Evolutionary conservation across 2,329 filamentous ascomycete genomes (phyloP).

Genomic region (Colletotrichum lentis): DNA sequence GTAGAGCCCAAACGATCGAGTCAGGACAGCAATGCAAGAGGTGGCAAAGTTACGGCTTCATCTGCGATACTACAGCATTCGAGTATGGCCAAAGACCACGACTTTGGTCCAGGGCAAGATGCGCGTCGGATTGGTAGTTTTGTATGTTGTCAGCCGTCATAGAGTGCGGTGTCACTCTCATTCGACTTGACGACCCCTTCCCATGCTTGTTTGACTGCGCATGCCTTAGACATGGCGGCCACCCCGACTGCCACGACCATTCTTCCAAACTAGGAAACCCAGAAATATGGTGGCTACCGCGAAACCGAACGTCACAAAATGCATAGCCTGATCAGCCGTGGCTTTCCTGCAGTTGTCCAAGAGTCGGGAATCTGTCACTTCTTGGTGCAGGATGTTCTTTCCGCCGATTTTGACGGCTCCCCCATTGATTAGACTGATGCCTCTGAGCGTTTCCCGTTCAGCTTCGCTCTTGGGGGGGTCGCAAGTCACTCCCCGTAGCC

Average conservation of each 20-base stretch:
- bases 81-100: too few relatives aligned
- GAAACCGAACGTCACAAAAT: slow-evolving; percentile 29
- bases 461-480: neutral
- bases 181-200: neutral
- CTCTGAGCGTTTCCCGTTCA: rapidly evolving
- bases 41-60: too few relatives aligned
- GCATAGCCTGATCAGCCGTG: slow-evolving; percentile 28
- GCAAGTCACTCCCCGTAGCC: slow-evolving; percentile 23
- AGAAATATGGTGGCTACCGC: slow-evolving; percentile 23
- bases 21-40: too few relatives aligned
- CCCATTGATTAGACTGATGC: slow-evolving; percentile 21
- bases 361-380: neutral
- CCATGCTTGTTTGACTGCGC: neutral
- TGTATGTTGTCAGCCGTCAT: neutral
- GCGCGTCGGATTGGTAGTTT: neutral
- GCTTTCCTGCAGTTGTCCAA: slow-evolving; percentile 26
- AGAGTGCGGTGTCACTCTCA: neutral
- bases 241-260: slow-evolving; percentile 10
- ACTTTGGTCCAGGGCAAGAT: too few relatives aligned
- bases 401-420: neutral
- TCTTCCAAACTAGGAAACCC: slow-evolving; percentile 29
- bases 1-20: too few relatives aligned
- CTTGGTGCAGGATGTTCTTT: neutral
- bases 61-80: too few relatives aligned
- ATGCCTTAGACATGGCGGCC: slow-evolving; percentile 5